Evolutionary conservation across 192 early-diverging fungal species (phyloP).

Genomic region (Linnemannia zychae): DNA sequence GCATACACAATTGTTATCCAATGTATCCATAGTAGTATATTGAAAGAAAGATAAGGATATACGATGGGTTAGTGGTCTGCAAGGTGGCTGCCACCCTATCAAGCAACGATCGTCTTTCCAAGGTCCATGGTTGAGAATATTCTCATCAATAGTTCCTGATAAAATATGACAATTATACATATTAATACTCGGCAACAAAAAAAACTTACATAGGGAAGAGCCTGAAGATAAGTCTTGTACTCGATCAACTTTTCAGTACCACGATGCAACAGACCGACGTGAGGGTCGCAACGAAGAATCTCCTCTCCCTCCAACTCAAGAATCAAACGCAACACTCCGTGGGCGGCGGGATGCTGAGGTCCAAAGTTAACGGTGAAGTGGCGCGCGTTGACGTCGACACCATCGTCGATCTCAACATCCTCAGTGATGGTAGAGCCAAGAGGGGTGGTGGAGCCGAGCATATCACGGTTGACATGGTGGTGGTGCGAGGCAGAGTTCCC

Average conservation of each 20-base stretch:
- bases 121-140: neutral
- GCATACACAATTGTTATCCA: neutral
- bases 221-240: constrained; percentile 98
- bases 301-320: constrained; percentile 94
- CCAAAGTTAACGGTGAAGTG: constrained; percentile 99
- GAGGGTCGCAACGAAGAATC: constrained; percentile 94
- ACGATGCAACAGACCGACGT: constrained; percentile 96
- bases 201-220: constrained; percentile 85
- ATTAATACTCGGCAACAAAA: neutral
- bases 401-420: constrained; percentile 57
- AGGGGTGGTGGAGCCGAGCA: constrained; percentile 20
- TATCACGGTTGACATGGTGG: constrained; percentile 33
- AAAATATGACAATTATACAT: neutral
- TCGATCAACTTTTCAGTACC: constrained; percentile 99
- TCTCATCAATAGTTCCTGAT: neutral
- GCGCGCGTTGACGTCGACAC: constrained; percentile 65
- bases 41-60: neutral
- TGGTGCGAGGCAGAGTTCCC: constrained; percentile 24
- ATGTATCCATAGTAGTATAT: neutral
- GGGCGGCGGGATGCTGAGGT: constrained; percentile 99
- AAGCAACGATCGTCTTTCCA: no score
- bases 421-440: constrained; percentile 40
- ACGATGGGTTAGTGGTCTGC: neutral
- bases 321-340: constrained; percentile 95
- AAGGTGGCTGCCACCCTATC: no score